Percentiles rank a stretch among this genome's conserved stretches.
phyloP scores from a whole-genome alignment of 306 rosid genomes.

The Cucurbita argyrosperma region DNA sequence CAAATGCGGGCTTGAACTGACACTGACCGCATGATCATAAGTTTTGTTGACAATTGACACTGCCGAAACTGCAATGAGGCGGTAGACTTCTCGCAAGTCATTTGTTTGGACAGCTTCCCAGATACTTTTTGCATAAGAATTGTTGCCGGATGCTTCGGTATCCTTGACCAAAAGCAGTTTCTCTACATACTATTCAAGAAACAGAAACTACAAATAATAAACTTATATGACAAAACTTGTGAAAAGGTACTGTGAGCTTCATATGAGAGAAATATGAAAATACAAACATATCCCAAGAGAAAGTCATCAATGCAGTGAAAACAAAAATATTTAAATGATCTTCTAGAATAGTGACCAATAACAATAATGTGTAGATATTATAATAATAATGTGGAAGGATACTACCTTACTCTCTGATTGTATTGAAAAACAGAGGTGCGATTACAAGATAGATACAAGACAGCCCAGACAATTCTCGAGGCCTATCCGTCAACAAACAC shows the following conservation, averaged over 20 bases:
- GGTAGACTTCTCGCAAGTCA: conserved; percentile 61
- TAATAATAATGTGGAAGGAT: background rate
- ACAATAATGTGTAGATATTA: background rate
- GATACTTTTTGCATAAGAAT: conserved; percentile 31
- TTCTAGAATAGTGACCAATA: background rate
- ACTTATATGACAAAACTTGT: background rate
- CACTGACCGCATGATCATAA: conserved; percentile 33
- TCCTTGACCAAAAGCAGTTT: conserved; percentile 51
- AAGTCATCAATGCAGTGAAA: background rate
- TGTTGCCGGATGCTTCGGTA: conserved; percentile 20
- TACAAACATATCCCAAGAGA: background rate
- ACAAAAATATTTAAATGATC: background rate
- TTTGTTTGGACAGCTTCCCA: conserved; percentile 65
- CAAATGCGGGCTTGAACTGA: conserved; percentile 18
- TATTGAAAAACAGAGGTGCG: background rate
- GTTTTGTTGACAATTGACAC: conserved; percentile 36
- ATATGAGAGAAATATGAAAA: background rate
- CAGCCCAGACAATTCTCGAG: background rate
- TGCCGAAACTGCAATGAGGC: conserved; percentile 46
- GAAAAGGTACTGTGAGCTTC: background rate
- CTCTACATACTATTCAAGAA: conserved; percentile 54
- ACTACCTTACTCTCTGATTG: background rate
- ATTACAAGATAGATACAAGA: background rate
- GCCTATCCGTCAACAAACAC: background rate
- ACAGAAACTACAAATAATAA: background rate